A percentile compares a stretch with the other conserved stretches of the same genome.
These are phyloP conservation scores for Neonectria hederae DNA, from an alignment of 2,329 filamentous ascomycete genomes.

Conservation along the genomic window DNA sequence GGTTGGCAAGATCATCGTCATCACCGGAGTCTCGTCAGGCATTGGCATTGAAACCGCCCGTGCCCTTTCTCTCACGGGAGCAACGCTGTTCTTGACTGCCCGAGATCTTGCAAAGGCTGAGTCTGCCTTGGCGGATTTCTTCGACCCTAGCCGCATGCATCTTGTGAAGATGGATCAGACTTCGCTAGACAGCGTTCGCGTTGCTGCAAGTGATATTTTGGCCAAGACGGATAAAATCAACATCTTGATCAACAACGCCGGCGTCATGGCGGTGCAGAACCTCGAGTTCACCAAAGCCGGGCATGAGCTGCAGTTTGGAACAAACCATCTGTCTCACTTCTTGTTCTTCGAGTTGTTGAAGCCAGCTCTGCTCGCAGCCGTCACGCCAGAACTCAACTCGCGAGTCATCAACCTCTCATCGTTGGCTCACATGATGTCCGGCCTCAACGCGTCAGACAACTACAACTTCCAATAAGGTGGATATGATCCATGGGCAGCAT, in stretches of 20 bases:
- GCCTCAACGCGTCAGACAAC: conserved; percentile 7
- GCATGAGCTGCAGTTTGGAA: conserved; percentile 27
- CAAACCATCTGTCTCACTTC: conserved; percentile 18
- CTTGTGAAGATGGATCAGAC: conserved; percentile 3
- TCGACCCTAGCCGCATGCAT: background rate
- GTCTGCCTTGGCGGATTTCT: conserved; percentile 35
- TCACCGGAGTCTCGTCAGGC: conserved; percentile 51
- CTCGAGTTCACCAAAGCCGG: conserved; percentile 19
- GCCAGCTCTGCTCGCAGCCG: background rate
- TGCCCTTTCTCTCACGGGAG: conserved; percentile 49
- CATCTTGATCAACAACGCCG: conserved; percentile 39
- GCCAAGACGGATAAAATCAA: conserved; percentile 8
- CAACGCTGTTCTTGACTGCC: conserved; percentile 48
- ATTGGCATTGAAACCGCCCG: conserved; percentile 51
- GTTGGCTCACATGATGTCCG: background rate
- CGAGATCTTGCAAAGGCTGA: conserved; percentile 48
- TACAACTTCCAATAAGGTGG: conserved; percentile 27
- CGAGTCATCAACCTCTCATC: conserved; percentile 8
- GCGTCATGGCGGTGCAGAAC: conserved; percentile 28
- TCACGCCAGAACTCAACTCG: background rate
- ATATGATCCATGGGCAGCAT: conserved; percentile 47
- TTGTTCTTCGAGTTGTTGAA: conserved; percentile 23
- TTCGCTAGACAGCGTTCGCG: background rate
- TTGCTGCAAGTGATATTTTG: background rate
- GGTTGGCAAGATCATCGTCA: conserved; percentile 47